Evolutionary conservation across 2,329 filamentous ascomycete species (phyloP), one percentile per base, ranked within the genome.

Genomic region (Penicillium sumatraense): DNA sequence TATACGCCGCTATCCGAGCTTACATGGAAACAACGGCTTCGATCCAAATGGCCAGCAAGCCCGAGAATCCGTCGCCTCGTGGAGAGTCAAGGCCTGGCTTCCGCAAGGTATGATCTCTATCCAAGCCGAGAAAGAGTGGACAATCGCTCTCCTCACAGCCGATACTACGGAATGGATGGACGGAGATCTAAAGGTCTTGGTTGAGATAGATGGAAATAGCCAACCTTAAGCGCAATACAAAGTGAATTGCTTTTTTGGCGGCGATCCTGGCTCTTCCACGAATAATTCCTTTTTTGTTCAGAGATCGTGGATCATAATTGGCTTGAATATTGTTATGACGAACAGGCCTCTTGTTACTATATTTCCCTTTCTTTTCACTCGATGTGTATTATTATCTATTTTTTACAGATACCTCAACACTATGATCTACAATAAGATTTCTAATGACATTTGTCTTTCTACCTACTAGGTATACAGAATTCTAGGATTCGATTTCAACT

Each of bases 111-210:
- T 80, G n/a, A 59, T 70, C 13, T 51, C 62, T 6, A 65, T 79
- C 7, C 66, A 68, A 11, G 74, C 65, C 41, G 75, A 79, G 48
- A 71, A 72, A 33, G 75, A 79, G 44, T 80, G 77, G 78, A 71
- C 73, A 18, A 71, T 78, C 54, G 74, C 76, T 4, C 65, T 79
- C n/a, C 61, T 78, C 27, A 72, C 74, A 4, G 73, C 73, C 10
- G 71, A 72, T 16, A 74, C 72, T 10, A 72, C 78, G 2, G 77
- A 79, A 26, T 80, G 78, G 78, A 78, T 80, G 75, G 77, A 79
- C 55, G 71, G 71, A 4, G 71, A 78, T 36, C 56, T 80, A 53
- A 74, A 70, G 48, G 71, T 80, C 51, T 59, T 80, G 26, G 63
- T 79, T 24, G 76, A 78, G 38, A 45, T 74, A 35, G 68, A 64